phyloP scores from a whole-genome alignment of 768 basidiomycete species.

The Clitopilus passeckerianus region DNA sequence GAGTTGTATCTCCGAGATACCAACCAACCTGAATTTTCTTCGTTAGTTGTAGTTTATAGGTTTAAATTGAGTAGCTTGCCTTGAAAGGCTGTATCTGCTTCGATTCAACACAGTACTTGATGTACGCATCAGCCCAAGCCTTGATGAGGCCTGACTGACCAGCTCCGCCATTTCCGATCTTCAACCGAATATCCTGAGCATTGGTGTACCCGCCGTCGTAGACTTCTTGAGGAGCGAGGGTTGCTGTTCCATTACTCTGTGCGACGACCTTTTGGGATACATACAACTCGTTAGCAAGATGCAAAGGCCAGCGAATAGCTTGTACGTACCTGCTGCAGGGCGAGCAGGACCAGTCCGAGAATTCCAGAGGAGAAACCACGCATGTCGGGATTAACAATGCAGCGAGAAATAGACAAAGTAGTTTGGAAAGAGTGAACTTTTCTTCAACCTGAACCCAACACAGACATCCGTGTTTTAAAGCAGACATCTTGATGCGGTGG shows the following conservation, averaged over 20 bases:
- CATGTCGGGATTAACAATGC: too few species aligned
- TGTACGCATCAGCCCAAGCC: conserved; percentile 14
- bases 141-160: conserved; percentile 15
- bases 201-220: conserved; percentile 11
- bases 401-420: too few species aligned
- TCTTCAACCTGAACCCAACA: too few species aligned
- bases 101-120: conserved; percentile 8
- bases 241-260: neutral
- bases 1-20: conserved; percentile 53
- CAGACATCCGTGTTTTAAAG: too few species aligned
- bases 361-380: too few species aligned
- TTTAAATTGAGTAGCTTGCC: neutral
- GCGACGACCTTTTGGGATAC: neutral
- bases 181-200: conserved; percentile 8
- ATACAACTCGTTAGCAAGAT: neutral
- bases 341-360: neutral
- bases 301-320: neutral
- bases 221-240: conserved; percentile 4
- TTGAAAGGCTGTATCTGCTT: conserved; percentile 7
- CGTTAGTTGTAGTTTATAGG: neutral
- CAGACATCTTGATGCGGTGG: too few species aligned
- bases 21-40: conserved; percentile 38
- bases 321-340: neutral
- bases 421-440: too few species aligned
- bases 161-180: conserved; percentile 14